Evolutionary conservation across 306 rosid species (phyloP), one percentile per base, ranked within the genome.

Genomic region (Sicyos edulis): DNA sequence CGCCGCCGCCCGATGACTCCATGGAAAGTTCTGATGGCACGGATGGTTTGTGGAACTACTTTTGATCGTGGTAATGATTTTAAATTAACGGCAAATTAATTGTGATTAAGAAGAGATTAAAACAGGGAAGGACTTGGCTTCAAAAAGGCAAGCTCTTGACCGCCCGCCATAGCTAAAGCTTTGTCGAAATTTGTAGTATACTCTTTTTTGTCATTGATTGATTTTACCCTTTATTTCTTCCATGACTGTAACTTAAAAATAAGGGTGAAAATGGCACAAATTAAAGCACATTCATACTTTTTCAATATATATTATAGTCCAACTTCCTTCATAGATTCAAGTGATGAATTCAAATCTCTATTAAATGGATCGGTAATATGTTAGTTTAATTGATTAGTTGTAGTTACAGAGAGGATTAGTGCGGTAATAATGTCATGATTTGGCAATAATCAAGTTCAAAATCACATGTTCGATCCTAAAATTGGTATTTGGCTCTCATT

Each of bases 1-100:
- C 65, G 0, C 65, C 86, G 4, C 83, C 61, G 0, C 74, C 89
- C 0, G 82, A 86, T 12, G 60, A 83, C 70, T 80, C 82, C 9
- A 73, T 82, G 12, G 91, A 79, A 20, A 66, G 75, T 6, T 77
- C 71, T 3, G 78, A 79, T 69, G 84, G 73, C 3, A 87, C 82
- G 21, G 91, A 81, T 15, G 78, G 55, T 72, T 80, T 93, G 52
- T 93, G 98, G 98, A 85, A 75, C 84, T 85, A 83, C 61, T 80
- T 71, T 76, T 87, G 64, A 86, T 63, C 15, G 14, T 69, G 12
- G 12, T 44, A 26, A 20, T 32, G 19, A 22, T 45, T 19, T 17
- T 2, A n/a, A 52, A 44, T n/a, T 19, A 44, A 65, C 34, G 21
- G 10, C 17, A 22, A 11, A 24, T 66, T 66, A 32, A 32, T 32